Base-by-base conservation (phyloP, 352 stramenopile genomes). In the Globisporangium sylvaticum region DNA sequence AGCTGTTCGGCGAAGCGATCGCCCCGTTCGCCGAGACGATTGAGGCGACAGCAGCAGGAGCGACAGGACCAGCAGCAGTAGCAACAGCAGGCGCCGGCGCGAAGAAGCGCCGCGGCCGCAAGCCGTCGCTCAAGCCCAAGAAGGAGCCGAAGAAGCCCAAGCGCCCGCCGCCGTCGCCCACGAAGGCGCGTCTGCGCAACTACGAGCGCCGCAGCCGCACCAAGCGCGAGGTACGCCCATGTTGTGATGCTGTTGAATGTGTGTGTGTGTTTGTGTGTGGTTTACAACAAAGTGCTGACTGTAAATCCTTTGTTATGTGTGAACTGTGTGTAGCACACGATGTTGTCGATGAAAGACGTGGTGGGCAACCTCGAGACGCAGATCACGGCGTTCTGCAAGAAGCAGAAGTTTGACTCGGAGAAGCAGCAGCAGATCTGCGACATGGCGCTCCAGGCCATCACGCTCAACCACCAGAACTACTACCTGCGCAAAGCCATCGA, bases 131-230 rank as follows among this genome's bases (percentile, higher is more conserved):
- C 2, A 83, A 79, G 54, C 24, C 65, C 12, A 78, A 74, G 44
- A 68, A 80, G 25, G 50, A 56, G 18, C 24, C 61, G 22, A 69
- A 66, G 50, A 84, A 83, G 20, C 59, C 76, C 10, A 84, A 76
- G 66, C 70, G 79, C 4, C 54, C 69, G 44, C 72, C 78, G 34
- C 78, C 74, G 44, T 77, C 68, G 15, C 70, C 74, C 1, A 70
- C 71, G 27, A 84, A 88, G 58, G 79, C 75, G n/a, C 52, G 72
- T 22, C 59, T 85, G 24, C 77, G 79, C 54, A 84, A 66, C 70
- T 88, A 88, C 62, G 77, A 88, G 58, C 77, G 79, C 9, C 77
- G 77, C 25, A 88, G 79, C 61, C 77, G 79, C 3, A 68, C 78
- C 59, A 88, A 88, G 48, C 66, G 79, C 65, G 73, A 87, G 73